Conservation (phyloP, 2,329 filamentous ascomycete species). For the Beauveria sp. region DNA sequence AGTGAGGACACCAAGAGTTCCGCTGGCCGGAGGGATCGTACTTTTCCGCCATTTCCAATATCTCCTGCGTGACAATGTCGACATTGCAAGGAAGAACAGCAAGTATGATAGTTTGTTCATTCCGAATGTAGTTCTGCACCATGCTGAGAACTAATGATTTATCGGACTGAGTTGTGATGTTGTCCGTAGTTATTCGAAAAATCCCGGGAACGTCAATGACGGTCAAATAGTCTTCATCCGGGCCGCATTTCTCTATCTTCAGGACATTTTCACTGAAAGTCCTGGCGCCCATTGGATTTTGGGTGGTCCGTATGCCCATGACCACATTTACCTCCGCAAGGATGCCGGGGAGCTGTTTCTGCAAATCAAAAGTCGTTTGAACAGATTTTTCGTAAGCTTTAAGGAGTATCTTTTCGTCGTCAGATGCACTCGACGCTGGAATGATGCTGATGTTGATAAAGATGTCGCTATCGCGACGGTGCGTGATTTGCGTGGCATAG, state of each 20-base stretch:
- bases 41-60: conserved; percentile 31
- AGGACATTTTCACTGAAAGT: conserved; percentile 39
- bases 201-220: conserved; percentile 49
- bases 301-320: conserved; percentile 34
- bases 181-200: conserved; percentile 32
- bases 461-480: conserved; percentile 26
- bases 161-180: conserved; percentile 36
- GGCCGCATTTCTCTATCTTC: conserved; percentile 34
- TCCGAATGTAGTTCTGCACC: conserved; percentile 38
- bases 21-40: conserved; percentile 28
- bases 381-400: conserved; percentile 13
- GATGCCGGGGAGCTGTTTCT: conserved; percentile 27
- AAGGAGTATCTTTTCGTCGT: conserved; percentile 13
- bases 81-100: conserved; percentile 34
- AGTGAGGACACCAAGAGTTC: conserved; percentile 38
- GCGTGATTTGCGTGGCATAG: conserved; percentile 21
- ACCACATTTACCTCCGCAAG: conserved; percentile 28
- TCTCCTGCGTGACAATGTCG: conserved; percentile 38
- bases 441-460: conserved; percentile 37
- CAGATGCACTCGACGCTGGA: conserved; percentile 18
- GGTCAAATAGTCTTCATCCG: conserved; percentile 37
- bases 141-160: conserved; percentile 38
- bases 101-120: conserved; percentile 34
- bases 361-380: conserved; percentile 20
- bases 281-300: conserved; percentile 5